These are phyloP conservation scores for Lactifluus pinguis DNA, from an alignment of 768 basidiomycete species.

Conservation along the genomic window DNA sequence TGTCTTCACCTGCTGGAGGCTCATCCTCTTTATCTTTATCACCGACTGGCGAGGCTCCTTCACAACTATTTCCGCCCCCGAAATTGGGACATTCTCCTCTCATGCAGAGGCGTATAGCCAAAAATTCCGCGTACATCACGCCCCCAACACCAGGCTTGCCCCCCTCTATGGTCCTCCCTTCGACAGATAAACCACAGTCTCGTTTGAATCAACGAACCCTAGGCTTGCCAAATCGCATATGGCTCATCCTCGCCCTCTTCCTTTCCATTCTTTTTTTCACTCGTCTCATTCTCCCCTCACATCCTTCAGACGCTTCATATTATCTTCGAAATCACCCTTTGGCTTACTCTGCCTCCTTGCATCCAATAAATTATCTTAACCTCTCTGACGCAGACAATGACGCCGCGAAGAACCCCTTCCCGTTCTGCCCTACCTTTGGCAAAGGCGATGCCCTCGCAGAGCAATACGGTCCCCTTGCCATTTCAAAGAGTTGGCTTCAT, in stretches of 20 bases:
- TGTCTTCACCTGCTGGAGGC: not conserved
- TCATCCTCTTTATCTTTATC: conserved; percentile 1
- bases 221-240: conserved; percentile 61
- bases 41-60: conserved; percentile 5
- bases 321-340: conserved; percentile 22
- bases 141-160: conserved; percentile 31
- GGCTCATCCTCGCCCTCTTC: conserved; percentile 48
- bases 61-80: conserved; percentile 4
- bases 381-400: conserved; percentile 29
- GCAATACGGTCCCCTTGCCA: conserved; percentile 66
- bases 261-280: conserved; percentile 47
- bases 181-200: conserved; percentile 37
- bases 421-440: conserved; percentile 85
- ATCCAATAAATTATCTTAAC: conserved; percentile 81
- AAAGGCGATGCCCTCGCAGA: conserved; percentile 69
- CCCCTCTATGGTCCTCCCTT: conserved; percentile 37
- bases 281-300: conserved; percentile 41
- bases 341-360: conserved; percentile 34
- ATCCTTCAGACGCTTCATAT: conserved; percentile 19
- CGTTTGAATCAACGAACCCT: conserved; percentile 48
- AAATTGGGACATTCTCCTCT: conserved; percentile 9
- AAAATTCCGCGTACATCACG: conserved; percentile 49
- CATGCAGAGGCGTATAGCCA: conserved; percentile 55
- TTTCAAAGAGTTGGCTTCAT: conserved; percentile 70
- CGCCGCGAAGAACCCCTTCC: conserved; percentile 63